Base-by-base conservation (phyloP, 139 green algal species). In the Microglena sp. region DNA sequence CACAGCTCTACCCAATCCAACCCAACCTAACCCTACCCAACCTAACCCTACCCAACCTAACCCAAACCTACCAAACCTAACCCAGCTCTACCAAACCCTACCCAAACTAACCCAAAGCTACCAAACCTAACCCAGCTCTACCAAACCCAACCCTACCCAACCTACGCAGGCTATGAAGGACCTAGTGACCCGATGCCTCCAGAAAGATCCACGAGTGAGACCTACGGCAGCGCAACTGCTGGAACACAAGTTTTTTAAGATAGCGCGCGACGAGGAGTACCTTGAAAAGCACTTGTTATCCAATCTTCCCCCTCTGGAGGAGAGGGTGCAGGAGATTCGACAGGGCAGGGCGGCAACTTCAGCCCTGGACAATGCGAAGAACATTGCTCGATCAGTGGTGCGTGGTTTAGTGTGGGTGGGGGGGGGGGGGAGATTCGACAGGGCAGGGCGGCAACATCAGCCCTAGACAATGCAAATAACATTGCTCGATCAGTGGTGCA, bases 241-340 rank as follows among this genome's bases (percentile, higher is more conserved):
- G 55, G 89, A 99, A 64, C 87, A 98, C 78, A 92, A 89, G 75
- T 98, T 99, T 71, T 98, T 99, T 82, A 99, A 97, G 82, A 77
- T 83, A 62, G 81, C 83, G 1, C 82, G 86, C 30, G 89, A 92
- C 53, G 50, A 72, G 6, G 75, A 87, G 55, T 96, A 87, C 81
- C 60, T 98, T 54, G 64, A 79, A 21, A 81, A 85, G 43, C 70
- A 89, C 66, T 73, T 98, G 60, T 80, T 98, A 60, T 64, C 77
- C 11, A 77, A 67, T 24, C 74, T 98, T 75, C 89, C 93, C 0
- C 60, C 85, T 0, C 78, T 97, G 15, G 75, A 75, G 26, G 86
- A 95, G 66, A 81, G 93, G 0, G 90, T 97, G 44, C 76, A 86
- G 68, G 64, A 80, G 35, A 92, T 96, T 74, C 74, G 81, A 5